phyloP scores from a whole-genome alignment of 202 grass and related monocot species.

The Saccharum hybrid region DNA sequence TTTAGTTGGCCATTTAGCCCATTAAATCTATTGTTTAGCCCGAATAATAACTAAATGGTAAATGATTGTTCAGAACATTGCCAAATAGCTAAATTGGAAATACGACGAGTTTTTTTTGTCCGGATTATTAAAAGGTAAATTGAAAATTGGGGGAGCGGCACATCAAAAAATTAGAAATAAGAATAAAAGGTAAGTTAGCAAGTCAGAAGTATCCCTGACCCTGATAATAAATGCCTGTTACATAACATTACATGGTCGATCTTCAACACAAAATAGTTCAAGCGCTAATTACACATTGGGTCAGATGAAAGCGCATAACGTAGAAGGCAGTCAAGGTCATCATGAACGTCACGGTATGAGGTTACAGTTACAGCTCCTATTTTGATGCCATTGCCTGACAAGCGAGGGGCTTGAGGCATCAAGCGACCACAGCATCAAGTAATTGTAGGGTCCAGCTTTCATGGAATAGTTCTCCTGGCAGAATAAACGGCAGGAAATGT shows the following conservation, averaged over 20 bases:
- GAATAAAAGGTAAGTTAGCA: neutral
- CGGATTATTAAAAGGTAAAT: neutral
- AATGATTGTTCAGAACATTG: neutral
- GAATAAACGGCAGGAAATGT: neutral
- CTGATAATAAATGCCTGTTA: neutral
- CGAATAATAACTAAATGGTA: too few relatives aligned
- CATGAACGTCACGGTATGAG: neutral
- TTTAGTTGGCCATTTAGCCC: neutral
- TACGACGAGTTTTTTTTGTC: too few relatives aligned
- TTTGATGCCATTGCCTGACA: constrained; percentile 43
- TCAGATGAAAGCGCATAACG: constrained; percentile 1
- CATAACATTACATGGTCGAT: neutral
- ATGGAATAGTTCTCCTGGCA: constrained; percentile 3
- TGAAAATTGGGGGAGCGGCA: neutral
- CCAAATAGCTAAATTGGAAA: too few relatives aligned
- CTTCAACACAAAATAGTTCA: neutral
- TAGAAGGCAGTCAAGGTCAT: constrained; percentile 1
- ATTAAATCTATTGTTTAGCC: neutral
- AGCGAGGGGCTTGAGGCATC: constrained; percentile 47
- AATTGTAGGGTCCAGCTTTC: neutral
- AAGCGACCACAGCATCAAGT: neutral
- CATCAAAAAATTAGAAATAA: neutral
- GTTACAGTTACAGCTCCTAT: neutral
- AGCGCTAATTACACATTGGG: neutral
- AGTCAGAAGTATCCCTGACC: neutral